Base-by-base conservation (phyloP, 2,329 filamentous ascomycete species). In the Fusarium sterilihyphosum region DNA sequence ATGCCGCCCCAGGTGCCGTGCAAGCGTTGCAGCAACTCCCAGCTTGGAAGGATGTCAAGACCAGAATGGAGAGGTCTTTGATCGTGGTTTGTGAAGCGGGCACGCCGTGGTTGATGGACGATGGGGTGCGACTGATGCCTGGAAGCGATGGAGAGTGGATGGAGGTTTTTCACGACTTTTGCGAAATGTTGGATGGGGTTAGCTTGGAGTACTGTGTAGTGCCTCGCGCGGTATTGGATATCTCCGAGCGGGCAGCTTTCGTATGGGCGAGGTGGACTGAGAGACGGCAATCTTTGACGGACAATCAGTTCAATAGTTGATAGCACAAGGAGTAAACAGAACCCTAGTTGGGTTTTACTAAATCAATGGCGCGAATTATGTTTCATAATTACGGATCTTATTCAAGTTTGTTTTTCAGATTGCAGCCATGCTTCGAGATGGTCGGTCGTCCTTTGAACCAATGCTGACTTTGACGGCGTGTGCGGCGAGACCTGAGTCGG, bases 71-170 rank as follows among this genome's bases (percentile, higher is more conserved):
- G 43, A 54, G 41, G 3, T 80, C 79, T 1, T 38, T 83, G 26
- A 80, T 85, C 2, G 67, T 85, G 50, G 76, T 85, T 1, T 86
- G 83, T 54, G 83, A 85, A 70, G 54, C 69, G 10, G 65, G 72
- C 1, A 69, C 72, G 1, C 54, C 67, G 8, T 75, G 73, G 72
- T n/a, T 75, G 2, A 35, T 47, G 46, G 60, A 67, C 8, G 61
- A 76, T 61, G 73, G 73, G 1, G 67, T 76, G 35, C 69, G 73
- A 4, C 37, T 73, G 33, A 75, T 76, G 67, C 73, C 73, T 20
- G 16, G 16, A 6, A 73, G 61, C 33, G 33, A 61, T 2, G 10
- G 50, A 2, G 58, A 53, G n/a, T 75, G 66, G 70, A 26, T 64
- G 37, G 24, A 57, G 22, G 4, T 71, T 18, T 74, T 68, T 29